These are phyloP conservation scores for Paraleonurus japonicus DNA, from an alignment of 257 asterid genomes.

Conservation along the genomic window DNA sequence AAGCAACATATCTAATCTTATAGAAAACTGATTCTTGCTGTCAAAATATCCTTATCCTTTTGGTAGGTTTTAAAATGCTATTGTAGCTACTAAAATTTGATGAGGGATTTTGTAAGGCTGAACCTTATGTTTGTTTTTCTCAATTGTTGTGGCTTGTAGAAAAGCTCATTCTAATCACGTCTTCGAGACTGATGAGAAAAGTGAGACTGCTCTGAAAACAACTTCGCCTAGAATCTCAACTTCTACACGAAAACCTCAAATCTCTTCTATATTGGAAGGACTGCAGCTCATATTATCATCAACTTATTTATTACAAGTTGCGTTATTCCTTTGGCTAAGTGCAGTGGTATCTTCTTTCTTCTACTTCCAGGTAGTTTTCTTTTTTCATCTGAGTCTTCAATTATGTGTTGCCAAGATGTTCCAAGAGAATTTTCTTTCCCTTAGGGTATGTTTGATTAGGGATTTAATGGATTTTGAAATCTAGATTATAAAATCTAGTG, in stretches of 20 bases:
- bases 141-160: constrained; percentile 47
- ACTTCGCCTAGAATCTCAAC: constrained; percentile 53
- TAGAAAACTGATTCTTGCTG: not conserved
- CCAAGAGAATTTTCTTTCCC: not conserved
- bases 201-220: constrained; percentile 40
- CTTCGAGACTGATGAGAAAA: constrained; percentile 41
- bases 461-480: no score
- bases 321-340: constrained; percentile 88
- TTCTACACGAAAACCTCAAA: constrained; percentile 52
- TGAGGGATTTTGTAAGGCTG: constrained; percentile 12
- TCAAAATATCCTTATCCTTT: not conserved
- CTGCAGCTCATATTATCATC: constrained; percentile 80
- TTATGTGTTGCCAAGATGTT: not conserved
- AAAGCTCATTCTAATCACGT: constrained; percentile 46
- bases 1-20: not conserved
- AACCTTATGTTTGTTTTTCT: constrained; percentile 21
- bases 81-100: constrained; percentile 10
- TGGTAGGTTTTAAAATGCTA: not conserved
- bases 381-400: constrained; percentile 7
- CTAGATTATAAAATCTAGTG: no score
- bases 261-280: constrained; percentile 87
- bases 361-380: constrained; percentile 78
- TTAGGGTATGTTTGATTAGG: no score
- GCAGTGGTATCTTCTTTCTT: constrained; percentile 94
- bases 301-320: constrained; percentile 74